Evolutionary conservation across 164 flowering plant genomes (phyloP), one percentile per base, ranked within the genome.

Genomic region (Sextonia rubra): DNA sequence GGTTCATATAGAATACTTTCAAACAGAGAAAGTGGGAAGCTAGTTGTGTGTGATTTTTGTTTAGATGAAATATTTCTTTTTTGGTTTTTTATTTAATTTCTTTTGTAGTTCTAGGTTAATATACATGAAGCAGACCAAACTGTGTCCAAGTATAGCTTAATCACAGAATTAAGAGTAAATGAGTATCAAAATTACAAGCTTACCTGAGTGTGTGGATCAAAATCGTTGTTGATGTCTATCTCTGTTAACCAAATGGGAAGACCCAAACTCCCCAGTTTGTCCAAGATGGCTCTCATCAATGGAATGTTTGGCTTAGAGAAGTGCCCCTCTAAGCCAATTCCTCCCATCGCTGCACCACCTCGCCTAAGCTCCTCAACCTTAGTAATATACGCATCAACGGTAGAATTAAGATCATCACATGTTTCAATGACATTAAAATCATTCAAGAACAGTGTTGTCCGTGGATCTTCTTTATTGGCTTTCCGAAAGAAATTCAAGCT

Each of bases 201-300:
- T 37, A 37, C 44, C 44, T 37, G 44, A 37, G 44, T 37, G 44
- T 8, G 44, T 37, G 5, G 44, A 37, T 37, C 44, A 37, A 37
- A 37, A 37, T 8, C 8, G 11, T 9, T 37, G 11, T 37, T 9
- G 0, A 87, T 82, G 70, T 93, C 98, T 12, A 90, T 48, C 62
- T 93, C 97, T 3, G 97, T 88, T 2, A 93, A 66, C 98, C 97
- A 93, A 68, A 91, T 77, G 11, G 96, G 93, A 60, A 88, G 49
- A 2, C 70, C 69, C 1, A 86, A 23, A 8, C 91, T 68, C 56
- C 87, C 94, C 23, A 91, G 86, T 25, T 66, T 73, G 47, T 93
- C 98, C 56, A 91, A 22, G 18, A 87, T n/a, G 17, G 97, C 64
- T 80, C 98, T 85, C 62, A 90, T 80, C 73, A 87, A 93, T 68